Evolutionary conservation across 148 eudicot genomes (phyloP).

Genomic region (Chenopodium formosanum): DNA sequence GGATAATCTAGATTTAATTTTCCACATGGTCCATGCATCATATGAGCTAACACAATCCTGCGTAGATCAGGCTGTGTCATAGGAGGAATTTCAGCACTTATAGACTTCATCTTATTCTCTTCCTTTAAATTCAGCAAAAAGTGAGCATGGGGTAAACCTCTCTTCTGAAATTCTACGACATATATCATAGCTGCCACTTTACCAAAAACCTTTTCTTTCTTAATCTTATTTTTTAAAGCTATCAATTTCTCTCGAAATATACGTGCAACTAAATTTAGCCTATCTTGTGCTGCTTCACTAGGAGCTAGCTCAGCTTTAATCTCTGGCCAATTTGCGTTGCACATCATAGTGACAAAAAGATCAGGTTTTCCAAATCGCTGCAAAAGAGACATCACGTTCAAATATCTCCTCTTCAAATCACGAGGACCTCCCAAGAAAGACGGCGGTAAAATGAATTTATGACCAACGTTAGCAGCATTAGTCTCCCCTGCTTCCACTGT

Average conservation of each 20-base stretch:
- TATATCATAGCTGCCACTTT: not conserved
- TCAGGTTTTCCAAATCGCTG: not conserved
- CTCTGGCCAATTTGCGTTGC: slow-evolving; percentile 1
- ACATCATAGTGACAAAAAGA: not conserved
- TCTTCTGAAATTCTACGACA: not conserved
- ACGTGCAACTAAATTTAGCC: not conserved
- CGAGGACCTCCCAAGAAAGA: not conserved
- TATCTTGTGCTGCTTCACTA: not conserved
- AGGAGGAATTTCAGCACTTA: no score
- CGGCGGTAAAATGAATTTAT: not conserved
- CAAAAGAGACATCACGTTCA: not conserved
- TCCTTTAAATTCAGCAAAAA: no score
- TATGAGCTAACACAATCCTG: no score
- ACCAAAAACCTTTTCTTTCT: no score
- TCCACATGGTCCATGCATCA: not conserved
- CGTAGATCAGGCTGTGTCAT: no score
- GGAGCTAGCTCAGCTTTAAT: not conserved
- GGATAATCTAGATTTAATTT: not conserved
- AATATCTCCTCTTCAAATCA: no score
- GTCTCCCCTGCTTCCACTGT: no score
- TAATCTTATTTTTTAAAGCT: not conserved
- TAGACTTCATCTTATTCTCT: no score
- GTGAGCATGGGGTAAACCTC: no score
- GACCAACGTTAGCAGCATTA: no score
- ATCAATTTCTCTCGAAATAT: not conserved